Evolutionary conservation across 441 rosid genomes (phyloP), one percentile per base, ranked within the genome.

Genomic region (Gossypium trilobum): DNA sequence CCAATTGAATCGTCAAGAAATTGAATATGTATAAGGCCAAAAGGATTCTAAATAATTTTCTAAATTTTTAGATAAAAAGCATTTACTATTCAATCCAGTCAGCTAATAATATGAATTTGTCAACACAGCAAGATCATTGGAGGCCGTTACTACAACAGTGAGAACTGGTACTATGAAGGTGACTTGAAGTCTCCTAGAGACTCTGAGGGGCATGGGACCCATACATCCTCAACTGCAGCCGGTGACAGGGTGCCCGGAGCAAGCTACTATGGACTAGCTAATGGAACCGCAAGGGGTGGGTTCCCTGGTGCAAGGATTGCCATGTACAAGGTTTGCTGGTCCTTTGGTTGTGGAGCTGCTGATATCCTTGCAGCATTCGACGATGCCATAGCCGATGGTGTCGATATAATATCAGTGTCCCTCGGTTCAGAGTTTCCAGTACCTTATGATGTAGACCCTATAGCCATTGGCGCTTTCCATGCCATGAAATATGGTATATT

Each of bases 241-340:
- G 90, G 90, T 0, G 60, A 70, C 7, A 70, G 10, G 20, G 84
- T 87, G 9, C 36, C 69, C 3, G 52, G 71, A 0, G 85, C 82
- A 0, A 82, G 83, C 74, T 83, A 77, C 77, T 85, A 68, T 0
- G 89, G 88, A 14, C 59, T 86, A 0, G 88, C 86, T 0, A 67
- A 78, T 27, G 92, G 95, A 54, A 81, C 79, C 3, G 85, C 85
- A 13, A 78, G 88, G 77, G 92, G 91, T 33, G 93, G 87, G 4
- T 84, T 81, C 29, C 90, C 89, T 1, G 78, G 80, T 29, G 86
- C 90, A 14, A 75, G 85, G 74, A 80, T 87, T 23, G 84, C 87
- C 1, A 71, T 78, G 58, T 89, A 89, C 76, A 86, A 86, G 78
- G 90, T 86, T 22, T 89, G 91, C 73, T 81, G 80, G 82, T 20